Evolutionary conservation across 257 asterid genomes (phyloP).

Genomic region (Capsicum baccatum): DNA sequence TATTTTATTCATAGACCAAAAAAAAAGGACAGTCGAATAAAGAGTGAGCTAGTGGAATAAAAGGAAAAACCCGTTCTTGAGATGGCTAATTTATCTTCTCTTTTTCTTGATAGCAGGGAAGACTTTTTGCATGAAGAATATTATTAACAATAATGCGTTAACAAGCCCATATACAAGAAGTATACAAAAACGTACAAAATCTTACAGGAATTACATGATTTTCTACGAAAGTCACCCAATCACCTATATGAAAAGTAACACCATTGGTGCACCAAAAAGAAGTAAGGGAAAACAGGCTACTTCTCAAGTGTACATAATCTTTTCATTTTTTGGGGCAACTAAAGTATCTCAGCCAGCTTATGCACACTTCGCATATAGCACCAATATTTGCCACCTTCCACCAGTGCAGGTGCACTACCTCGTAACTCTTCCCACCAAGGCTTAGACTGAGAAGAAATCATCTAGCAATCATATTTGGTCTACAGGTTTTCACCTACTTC

Average conservation of each 20-base stretch:
- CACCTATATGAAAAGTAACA: too few species aligned
- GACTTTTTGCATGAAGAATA: too few species aligned
- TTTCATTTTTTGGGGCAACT: neutral
- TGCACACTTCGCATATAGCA: neutral
- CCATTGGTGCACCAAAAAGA: too few species aligned
- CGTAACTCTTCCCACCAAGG: neutral
- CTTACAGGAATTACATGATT: too few species aligned
- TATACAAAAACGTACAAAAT: too few species aligned
- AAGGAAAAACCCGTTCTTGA: constrained; percentile 6
- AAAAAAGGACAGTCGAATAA: neutral
- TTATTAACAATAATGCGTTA: too few species aligned
- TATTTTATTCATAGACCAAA: neutral
- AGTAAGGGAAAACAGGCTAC: too few species aligned
- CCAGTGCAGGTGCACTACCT: neutral
- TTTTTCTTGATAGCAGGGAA: neutral
- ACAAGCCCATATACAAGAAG: too few species aligned
- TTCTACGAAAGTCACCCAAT: too few species aligned
- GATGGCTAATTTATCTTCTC: constrained; percentile 14
- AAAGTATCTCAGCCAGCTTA: neutral
- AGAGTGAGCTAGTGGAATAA: neutral
- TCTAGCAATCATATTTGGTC: neutral
- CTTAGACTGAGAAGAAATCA: neutral
- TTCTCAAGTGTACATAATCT: too few species aligned
- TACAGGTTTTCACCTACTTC: neutral
- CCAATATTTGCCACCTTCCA: neutral